Conservation (phyloP, 805 yeast genomes). For the Yamadazyma kitorensis region DNA sequence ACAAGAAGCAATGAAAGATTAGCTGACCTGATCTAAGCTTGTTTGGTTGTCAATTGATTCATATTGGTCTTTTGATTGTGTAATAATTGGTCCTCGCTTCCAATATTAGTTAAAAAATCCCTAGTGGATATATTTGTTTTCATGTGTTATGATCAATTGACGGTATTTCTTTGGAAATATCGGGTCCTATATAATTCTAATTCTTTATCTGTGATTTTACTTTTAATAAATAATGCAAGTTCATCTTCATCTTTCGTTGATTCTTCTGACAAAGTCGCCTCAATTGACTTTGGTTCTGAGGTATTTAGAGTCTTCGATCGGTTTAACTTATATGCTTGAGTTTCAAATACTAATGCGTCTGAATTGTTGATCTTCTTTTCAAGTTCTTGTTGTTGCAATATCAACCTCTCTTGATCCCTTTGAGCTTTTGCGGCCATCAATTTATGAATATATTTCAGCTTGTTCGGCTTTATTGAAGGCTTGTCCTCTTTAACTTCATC, state of each 20-base stretch:
- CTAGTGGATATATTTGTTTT: no score
- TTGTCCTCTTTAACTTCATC: no score
- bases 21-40: neutral
- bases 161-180: conserved; percentile 13
- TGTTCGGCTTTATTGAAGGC: conserved; percentile 1
- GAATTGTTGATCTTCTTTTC: conserved; percentile 29
- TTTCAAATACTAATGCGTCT: conserved; percentile 44
- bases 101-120: no score
- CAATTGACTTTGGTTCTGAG: no score
- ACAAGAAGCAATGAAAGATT: conserved; percentile 27
- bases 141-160: no score
- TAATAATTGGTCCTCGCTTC: no score
- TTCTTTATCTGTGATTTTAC: conserved; percentile 14
- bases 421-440: conserved; percentile 43
- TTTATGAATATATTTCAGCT: conserved; percentile 28
- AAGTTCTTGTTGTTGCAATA: conserved; percentile 33
- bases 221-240: conserved; percentile 6
- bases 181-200: conserved; percentile 11
- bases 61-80: neutral
- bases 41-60: neutral
- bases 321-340: conserved; percentile 48
- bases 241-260: neutral
- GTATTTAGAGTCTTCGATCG: no score
- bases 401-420: conserved; percentile 45
- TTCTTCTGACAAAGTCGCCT: no score